These are phyloP conservation scores for Closterium sp. DNA, from an alignment of 139 green algal species.

Conservation along the genomic window DNA sequence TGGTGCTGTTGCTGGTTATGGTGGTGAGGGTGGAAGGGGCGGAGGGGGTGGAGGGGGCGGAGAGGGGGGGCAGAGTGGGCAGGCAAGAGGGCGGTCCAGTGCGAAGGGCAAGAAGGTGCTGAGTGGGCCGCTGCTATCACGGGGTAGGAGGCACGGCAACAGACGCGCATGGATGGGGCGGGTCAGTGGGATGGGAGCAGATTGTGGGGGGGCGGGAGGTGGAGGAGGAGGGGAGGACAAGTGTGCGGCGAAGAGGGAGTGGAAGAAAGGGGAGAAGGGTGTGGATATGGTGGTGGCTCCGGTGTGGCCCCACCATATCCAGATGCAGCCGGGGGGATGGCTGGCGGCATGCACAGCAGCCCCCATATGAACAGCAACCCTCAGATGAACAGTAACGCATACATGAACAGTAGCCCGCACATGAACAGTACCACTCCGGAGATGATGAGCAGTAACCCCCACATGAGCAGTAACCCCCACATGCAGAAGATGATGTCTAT, in stretches of 20 bases:
- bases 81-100: not conserved
- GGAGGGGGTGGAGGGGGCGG: not conserved
- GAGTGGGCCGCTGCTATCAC: not conserved
- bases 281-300: not conserved
- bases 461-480: not conserved
- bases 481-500: not conserved
- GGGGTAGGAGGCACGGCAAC: not conserved
- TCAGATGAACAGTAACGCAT: too few relatives aligned
- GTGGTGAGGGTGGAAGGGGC: not conserved
- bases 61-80: not conserved
- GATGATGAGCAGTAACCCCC: too few relatives aligned
- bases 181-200: not conserved
- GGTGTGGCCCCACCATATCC: too few relatives aligned
- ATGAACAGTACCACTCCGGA: too few relatives aligned
- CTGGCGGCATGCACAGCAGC: not conserved
- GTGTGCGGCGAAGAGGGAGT: not conserved
- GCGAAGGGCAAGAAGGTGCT: not conserved
- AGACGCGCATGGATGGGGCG: not conserved
- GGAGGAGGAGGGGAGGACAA: not conserved
- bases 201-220: not conserved
- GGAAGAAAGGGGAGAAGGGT: not conserved
- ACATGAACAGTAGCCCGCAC: too few relatives aligned
- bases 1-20: not conserved
- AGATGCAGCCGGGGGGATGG: too few relatives aligned
- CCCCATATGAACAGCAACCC: not conserved